Conservation (phyloP, 768 basidiomycete species). For the Tephrocybe sp. region DNA sequence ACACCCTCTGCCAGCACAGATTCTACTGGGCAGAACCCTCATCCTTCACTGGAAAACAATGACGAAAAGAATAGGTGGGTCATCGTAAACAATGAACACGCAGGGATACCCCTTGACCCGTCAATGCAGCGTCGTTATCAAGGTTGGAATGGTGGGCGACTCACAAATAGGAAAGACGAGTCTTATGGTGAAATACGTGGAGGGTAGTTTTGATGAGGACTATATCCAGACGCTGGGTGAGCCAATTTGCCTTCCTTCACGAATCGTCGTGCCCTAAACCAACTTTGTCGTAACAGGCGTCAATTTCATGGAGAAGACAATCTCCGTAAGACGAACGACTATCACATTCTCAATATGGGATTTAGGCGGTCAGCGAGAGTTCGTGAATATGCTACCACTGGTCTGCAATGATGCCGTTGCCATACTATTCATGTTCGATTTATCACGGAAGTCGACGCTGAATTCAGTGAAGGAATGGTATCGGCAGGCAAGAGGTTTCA, state of each 20-base stretch:
- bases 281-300: slow-evolving; percentile 53
- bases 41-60: slow-evolving; percentile 53
- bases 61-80: slow-evolving; percentile 75
- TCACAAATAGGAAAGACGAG: slow-evolving; percentile 99
- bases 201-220: slow-evolving; percentile 98
- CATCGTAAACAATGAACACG: slow-evolving; percentile 5
- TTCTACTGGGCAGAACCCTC: slow-evolving; percentile 53
- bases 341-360: slow-evolving; percentile 99
- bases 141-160: slow-evolving; percentile 99
- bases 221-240: slow-evolving; percentile 98
- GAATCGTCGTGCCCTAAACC: slow-evolving; percentile 1
- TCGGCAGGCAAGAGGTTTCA: slow-evolving; percentile 97
- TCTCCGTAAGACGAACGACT: slow-evolving; percentile 95
- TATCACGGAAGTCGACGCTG: slow-evolving; percentile 94
- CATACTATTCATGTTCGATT: slow-evolving; percentile 99
- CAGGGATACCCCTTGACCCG: neutral
- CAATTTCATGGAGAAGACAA: slow-evolving; percentile 99
- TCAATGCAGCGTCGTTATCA: slow-evolving; percentile 71
- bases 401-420: slow-evolving; percentile 99
- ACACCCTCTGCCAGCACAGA: slow-evolving; percentile 42
- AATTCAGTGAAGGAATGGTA: slow-evolving; percentile 99
- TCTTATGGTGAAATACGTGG: slow-evolving; percentile 99
- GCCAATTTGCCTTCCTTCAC: slow-evolving; percentile 25
- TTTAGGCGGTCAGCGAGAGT: slow-evolving; percentile 95
- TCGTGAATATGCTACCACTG: slow-evolving; percentile 98